These are phyloP conservation scores for Stenocarpella maydis DNA, from an alignment of 2,329 filamentous ascomycete species.

Conservation along the genomic window DNA sequence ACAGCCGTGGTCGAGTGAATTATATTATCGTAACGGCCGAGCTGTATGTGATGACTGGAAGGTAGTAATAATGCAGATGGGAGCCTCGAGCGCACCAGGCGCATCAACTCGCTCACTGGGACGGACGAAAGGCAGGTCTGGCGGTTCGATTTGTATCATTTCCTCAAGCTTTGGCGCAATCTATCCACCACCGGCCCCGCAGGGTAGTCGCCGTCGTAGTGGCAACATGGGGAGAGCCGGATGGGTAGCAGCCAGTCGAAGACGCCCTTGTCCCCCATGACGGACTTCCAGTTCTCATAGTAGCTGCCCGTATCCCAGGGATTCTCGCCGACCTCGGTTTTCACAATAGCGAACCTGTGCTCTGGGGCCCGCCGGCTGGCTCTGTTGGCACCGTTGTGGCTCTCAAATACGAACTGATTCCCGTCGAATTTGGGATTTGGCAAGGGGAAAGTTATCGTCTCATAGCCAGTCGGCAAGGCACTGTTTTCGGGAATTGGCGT, in stretches of 20 bases:
- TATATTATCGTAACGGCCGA: background rate
- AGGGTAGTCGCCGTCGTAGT: conserved; percentile 31
- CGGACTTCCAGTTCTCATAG: conserved; percentile 75
- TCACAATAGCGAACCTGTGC: conserved; percentile 75
- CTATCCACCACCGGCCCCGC: conserved; percentile 29
- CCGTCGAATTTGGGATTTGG: conserved; percentile 38
- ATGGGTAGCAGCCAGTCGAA: conserved; percentile 86
- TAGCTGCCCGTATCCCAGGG: conserved; percentile 80
- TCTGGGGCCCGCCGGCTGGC: conserved; percentile 33
- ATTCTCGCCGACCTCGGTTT: conserved; percentile 78
- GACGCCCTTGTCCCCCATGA: conserved; percentile 74
- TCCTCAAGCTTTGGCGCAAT: conserved; percentile 25
- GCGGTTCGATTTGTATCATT: conserved; percentile 20
- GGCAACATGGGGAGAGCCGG: conserved; percentile 72
- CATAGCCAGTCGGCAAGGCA: conserved; percentile 45
- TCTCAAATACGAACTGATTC: conserved; percentile 37
- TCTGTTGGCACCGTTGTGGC: conserved; percentile 27
- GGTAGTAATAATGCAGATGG: background rate
- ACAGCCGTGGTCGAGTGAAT: no score
- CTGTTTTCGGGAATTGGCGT: background rate
- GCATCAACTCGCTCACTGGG: background rate
- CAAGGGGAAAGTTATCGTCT: conserved; percentile 68
- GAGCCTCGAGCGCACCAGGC: background rate
- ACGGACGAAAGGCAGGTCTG: background rate
- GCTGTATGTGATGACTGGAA: background rate